phyloP scores from a whole-genome alignment of 306 rosid genomes.

The Comarum palustre region DNA sequence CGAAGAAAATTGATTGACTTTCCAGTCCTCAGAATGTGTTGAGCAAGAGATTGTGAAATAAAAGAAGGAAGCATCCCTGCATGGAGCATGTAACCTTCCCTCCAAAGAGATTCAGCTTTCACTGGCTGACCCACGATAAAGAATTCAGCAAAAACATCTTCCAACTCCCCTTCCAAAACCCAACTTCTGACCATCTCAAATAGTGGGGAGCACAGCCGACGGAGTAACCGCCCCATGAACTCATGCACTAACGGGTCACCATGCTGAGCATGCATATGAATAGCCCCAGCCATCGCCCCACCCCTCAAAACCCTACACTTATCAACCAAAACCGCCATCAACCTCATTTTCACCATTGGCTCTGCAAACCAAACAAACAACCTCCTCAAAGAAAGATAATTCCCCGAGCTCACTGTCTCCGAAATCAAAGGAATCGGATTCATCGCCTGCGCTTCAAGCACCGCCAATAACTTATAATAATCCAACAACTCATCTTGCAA shows the following conservation, averaged over 20 bases:
- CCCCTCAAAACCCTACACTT: constrained; percentile 82
- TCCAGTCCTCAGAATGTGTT: constrained; percentile 87
- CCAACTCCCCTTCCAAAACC: constrained; percentile 96
- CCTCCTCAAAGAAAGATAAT: constrained; percentile 83
- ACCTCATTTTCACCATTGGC: constrained; percentile 87
- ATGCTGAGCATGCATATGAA: constrained; percentile 89
- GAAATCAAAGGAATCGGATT: constrained; percentile 79
- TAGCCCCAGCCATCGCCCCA: constrained; percentile 88
- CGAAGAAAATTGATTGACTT: constrained; percentile 92
- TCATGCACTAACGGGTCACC: constrained; percentile 92
- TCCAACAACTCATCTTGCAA: constrained; percentile 89
- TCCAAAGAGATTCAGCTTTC: constrained; percentile 96
- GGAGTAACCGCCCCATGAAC: constrained; percentile 70
- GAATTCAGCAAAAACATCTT: constrained; percentile 83
- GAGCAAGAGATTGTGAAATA: constrained; percentile 88
- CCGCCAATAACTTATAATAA: constrained; percentile 84
- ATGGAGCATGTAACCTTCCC: constrained; percentile 88
- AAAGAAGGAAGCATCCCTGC: constrained; percentile 91
- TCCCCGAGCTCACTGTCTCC: constrained; percentile 52
- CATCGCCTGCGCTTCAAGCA: constrained; percentile 77
- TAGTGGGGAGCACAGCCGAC: constrained; percentile 83
- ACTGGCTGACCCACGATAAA: constrained; percentile 85
- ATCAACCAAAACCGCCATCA: constrained; percentile 93
- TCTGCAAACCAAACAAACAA: constrained; percentile 87
- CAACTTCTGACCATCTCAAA: constrained; percentile 92